Evolutionary conservation across 2,329 filamentous ascomycete species (phyloP).

Genomic region (Verticillium nubilum): DNA sequence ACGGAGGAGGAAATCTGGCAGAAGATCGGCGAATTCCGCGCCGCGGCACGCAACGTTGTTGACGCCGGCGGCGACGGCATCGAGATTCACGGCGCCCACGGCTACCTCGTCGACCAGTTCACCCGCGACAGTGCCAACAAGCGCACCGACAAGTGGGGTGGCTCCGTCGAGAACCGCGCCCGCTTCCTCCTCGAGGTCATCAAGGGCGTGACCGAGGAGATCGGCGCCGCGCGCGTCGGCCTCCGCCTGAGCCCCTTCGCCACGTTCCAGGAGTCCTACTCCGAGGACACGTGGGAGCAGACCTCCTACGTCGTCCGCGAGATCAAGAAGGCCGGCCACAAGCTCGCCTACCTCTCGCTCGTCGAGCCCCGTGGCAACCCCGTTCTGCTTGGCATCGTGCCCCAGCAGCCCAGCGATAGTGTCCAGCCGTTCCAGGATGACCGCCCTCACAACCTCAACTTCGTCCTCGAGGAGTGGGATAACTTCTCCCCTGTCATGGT

Average conservation of each 20-base stretch:
- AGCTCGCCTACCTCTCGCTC: conserved; percentile 27
- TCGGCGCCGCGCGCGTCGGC: conserved; percentile 34
- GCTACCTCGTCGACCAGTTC: conserved; percentile 53
- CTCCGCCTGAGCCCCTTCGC: conserved; percentile 25
- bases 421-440: conserved; percentile 9
- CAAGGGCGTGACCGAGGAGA: conserved; percentile 28
- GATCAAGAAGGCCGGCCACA: conserved; percentile 17
- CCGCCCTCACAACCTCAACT: conserved; percentile 19
- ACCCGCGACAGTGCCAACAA: conserved; percentile 25
- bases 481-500: conserved; percentile 21
- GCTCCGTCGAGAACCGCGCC: conserved; percentile 46
- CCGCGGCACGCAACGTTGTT: conserved; percentile 41
- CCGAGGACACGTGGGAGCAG: conserved; percentile 21
- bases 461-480: conserved; percentile 21
- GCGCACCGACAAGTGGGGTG: conserved; percentile 45
- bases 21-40: conserved; percentile 51
- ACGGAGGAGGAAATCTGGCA: conserved; percentile 51
- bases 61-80: conserved; percentile 38
- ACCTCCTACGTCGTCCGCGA: conserved; percentile 18
- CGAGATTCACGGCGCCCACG: conserved; percentile 48
- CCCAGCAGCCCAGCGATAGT: conserved; percentile 11
- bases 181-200: conserved; percentile 46
- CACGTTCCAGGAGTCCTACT: conserved; percentile 16
- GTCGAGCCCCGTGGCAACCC: conserved; percentile 27
- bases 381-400: conserved; percentile 1